Conservation (phyloP, 177 flowering plant species). For the Vitis hybrid region DNA sequence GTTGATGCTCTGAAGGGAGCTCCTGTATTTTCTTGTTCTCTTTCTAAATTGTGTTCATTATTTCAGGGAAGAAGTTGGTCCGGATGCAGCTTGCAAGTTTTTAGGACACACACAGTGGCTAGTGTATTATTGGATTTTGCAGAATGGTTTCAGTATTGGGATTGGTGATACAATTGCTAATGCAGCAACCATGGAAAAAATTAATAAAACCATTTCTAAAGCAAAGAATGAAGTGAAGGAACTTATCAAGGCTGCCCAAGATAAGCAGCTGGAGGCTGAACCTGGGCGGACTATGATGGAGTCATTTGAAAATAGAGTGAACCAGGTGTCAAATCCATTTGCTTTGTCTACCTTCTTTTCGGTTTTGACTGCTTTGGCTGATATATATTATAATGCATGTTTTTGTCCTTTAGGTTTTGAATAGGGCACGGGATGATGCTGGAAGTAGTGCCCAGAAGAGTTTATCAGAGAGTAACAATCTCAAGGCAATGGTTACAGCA, state of each 20-base stretch:
- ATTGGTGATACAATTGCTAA: conserved; percentile 99
- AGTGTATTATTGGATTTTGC: conserved; percentile 97
- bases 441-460: conserved; percentile 99
- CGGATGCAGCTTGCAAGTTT: conserved; percentile 98
- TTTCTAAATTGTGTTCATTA: conserved; percentile 1
- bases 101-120: conserved; percentile 99
- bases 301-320: conserved; percentile 96
- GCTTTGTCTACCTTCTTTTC: background rate
- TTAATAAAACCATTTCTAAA: conserved; percentile 87
- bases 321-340: conserved; percentile 56
- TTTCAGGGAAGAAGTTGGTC: conserved; percentile 98
- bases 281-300: conserved; percentile 99
- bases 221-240: conserved; percentile 93
- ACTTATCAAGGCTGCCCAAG: conserved; percentile 71
- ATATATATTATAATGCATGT: background rate
- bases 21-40: background rate
- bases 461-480: conserved; percentile 94
- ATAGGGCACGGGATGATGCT: conserved; percentile 99
- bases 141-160: conserved; percentile 93
- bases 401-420: conserved; percentile 60
- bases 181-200: conserved; percentile 88
- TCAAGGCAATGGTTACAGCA: conserved; percentile 99
- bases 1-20: background rate
- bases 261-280: conserved; percentile 80
- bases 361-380: background rate